Conservation (phyloP, 1,284 basidiomycete genomes). For the Trichosporon faecale region DNA sequence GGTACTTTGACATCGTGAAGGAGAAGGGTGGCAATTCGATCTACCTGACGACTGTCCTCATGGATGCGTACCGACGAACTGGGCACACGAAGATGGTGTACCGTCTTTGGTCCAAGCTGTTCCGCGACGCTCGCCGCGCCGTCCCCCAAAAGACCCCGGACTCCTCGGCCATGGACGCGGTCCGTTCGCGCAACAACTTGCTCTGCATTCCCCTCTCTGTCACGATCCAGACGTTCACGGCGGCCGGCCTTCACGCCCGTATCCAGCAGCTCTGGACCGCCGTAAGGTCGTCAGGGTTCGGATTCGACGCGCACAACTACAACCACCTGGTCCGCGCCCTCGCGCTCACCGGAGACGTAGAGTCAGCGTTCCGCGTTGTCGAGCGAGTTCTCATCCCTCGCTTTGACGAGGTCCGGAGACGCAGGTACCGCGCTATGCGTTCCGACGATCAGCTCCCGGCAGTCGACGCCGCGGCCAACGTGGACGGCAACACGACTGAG, state of each 20-base stretch:
- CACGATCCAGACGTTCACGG: constrained; percentile 72
- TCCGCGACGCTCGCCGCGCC: constrained; percentile 9
- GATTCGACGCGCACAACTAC: constrained; percentile 89
- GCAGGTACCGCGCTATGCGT: constrained; percentile 29
- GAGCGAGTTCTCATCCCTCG: constrained; percentile 74
- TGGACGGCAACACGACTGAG: not conserved
- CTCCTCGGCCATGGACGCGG: constrained; percentile 15
- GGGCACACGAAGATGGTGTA: constrained; percentile 61
- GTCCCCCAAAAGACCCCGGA: constrained; percentile 7
- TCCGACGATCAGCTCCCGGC: constrained; percentile 30
- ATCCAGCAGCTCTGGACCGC: constrained; percentile 68
- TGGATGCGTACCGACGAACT: constrained; percentile 70
- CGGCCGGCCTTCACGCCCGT: constrained; percentile 61
- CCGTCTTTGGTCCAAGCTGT: constrained; percentile 59
- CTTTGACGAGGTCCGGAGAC: constrained; percentile 47
- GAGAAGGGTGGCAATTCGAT: constrained; percentile 18
- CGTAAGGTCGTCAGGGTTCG: constrained; percentile 67
- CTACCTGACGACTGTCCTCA: constrained; percentile 58
- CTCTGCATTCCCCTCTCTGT: constrained; percentile 80
- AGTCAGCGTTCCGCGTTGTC: constrained; percentile 76
- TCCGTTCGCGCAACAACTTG: constrained; percentile 53
- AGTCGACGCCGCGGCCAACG: constrained; percentile 51
- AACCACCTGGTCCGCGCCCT: constrained; percentile 77
- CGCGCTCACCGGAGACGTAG: constrained; percentile 71
- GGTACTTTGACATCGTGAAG: constrained; percentile 53